These are phyloP conservation scores for Pestalotiopsis sp. DNA, from an alignment of 2,329 filamentous ascomycete species.

Conservation along the genomic window DNA sequence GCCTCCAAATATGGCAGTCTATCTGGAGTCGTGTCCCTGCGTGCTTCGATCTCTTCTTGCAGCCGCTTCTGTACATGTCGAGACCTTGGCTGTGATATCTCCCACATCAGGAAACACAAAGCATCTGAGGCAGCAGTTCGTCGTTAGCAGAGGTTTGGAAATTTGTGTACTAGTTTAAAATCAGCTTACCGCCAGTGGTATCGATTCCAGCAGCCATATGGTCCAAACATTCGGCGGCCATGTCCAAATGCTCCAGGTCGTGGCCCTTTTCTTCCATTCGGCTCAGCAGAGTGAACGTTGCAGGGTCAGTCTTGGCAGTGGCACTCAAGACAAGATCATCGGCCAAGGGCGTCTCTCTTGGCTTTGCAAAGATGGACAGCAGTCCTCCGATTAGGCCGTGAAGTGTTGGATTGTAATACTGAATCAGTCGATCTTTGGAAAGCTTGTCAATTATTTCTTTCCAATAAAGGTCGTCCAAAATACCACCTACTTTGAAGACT, in stretches of 20 bases:
- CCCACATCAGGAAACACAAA: constrained; percentile 71
- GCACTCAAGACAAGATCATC: constrained; percentile 59
- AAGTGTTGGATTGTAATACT: constrained; percentile 55
- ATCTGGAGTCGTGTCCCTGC: constrained; percentile 42
- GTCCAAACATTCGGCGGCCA: constrained; percentile 69
- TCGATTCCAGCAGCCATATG: constrained; percentile 74
- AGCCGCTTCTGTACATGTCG: constrained; percentile 51
- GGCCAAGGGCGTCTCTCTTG: constrained; percentile 58
- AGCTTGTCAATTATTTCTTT: background rate
- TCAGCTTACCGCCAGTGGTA: constrained; percentile 53
- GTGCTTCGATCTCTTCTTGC: constrained; percentile 49
- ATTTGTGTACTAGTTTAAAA: background rate
- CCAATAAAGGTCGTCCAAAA: background rate
- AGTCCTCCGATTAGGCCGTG: constrained; percentile 47
- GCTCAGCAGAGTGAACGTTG: constrained; percentile 57
- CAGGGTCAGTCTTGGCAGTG: constrained; percentile 43
- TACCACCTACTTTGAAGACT: constrained; percentile 60
- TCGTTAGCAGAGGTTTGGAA: background rate
- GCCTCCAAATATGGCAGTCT: constrained; percentile 62
- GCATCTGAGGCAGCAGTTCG: constrained; percentile 42
- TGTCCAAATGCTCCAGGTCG: constrained; percentile 51
- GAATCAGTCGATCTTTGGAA: constrained; percentile 56
- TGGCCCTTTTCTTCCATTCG: constrained; percentile 54
- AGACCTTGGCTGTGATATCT: constrained; percentile 63
- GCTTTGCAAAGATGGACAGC: constrained; percentile 50